Base-by-base conservation (phyloP, 169 alveolate genomes). In the Pseudocohnilembus persalinus region DNA sequence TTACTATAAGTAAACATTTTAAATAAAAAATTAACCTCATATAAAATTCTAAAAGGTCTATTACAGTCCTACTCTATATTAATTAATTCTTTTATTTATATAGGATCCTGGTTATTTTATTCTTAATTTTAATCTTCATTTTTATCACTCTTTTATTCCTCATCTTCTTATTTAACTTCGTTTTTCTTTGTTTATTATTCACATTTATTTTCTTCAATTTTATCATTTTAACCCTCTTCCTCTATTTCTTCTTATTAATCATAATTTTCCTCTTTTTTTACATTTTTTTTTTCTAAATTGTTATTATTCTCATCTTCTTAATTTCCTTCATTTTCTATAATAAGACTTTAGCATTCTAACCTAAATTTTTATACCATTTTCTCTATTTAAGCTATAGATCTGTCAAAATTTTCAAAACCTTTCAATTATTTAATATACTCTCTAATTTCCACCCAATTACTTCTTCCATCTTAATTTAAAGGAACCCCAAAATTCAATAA, bases 401-500 rank as follows among this genome's bases (percentile, higher is more conserved):
- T 92, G 82, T 89, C 93, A 77, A 89, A 87, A 31, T 74, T 29
- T 16, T 87, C 92, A 35, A 34, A 29, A 31, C 34, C 31, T 26
- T 73, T 64, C 16, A 83, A 11, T 11, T 4, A 28, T 33, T 84
- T 77, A 73, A 88, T 28, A 49, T 93, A 78, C 31, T 91, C 93
- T 79, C 91, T 92, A 11, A 94, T 74, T 27, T 76, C 90, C 20
- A 34, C 84, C 92, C 95, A 96, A 85, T 96, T 96, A 74, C 88
- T 87, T 88, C 95, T 93, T 0, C 97, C 96, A 76, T 96, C 97
- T 33, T 84, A 76, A 74, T 92, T 89, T 24, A 93, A 85, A n/a
- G 98, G 97, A 6, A 96, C 93, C 64, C 97, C 98, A 83, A 76
- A 89, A 79, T 94, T 93, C 74, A 92, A 82, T 11, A 96, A 84